These are phyloP conservation scores for Boechera divaricarpa DNA, from an alignment of 345 rosid species.

Conservation along the genomic window DNA sequence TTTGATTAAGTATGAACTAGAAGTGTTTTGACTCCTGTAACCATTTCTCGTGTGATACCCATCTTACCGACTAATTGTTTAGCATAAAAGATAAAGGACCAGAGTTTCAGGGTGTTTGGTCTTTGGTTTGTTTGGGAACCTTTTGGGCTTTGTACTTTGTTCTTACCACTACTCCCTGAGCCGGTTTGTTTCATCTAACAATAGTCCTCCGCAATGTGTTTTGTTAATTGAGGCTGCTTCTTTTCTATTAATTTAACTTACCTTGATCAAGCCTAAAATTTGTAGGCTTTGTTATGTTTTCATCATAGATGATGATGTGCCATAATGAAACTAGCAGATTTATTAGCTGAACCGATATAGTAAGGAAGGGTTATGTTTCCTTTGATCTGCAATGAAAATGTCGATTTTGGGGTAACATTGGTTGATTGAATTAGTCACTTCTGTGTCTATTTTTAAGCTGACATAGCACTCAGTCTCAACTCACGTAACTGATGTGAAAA, in stretches of 20 bases:
- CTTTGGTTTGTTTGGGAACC: not conserved
- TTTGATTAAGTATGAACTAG: conserved; percentile 1
- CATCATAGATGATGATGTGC: not conserved
- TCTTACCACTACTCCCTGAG: not conserved
- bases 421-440: not conserved
- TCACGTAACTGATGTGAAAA: conserved; percentile 15
- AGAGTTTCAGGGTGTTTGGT: not conserved
- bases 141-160: not conserved
- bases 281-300: not conserved
- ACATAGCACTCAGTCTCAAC: not conserved
- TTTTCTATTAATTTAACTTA: not conserved
- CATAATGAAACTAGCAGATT: not conserved
- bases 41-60: not conserved
- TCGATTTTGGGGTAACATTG: not conserved
- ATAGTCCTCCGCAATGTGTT: not conserved
- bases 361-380: not conserved
- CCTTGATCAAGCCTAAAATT: not conserved
- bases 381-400: not conserved
- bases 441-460: not conserved
- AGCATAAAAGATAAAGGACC: not conserved
- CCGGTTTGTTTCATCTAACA: not conserved
- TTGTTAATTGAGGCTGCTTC: not conserved
- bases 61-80: not conserved
- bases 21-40: not conserved
- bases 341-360: not conserved